Evolutionary conservation across 192 early-diverging fungal genomes (phyloP).

Genomic region (Coemansia sp.): DNA sequence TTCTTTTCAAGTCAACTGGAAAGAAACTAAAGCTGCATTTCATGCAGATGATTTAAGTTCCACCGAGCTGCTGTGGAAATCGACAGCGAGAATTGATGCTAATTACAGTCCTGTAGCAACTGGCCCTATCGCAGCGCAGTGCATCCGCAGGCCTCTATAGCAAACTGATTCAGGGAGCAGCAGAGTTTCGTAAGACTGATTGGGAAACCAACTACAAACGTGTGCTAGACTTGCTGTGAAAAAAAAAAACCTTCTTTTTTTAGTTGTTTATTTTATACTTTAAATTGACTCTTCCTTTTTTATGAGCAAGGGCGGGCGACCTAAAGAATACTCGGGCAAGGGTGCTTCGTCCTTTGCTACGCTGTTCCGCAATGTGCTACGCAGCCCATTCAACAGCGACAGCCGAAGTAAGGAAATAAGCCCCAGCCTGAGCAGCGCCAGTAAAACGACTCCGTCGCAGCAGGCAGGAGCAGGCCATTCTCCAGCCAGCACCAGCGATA

Average conservation of each 20-base stretch:
- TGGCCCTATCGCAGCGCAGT: conserved; percentile 23
- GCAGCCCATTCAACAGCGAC: conserved; percentile 33
- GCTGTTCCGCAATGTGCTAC: conserved; percentile 43
- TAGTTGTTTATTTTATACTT: neutral
- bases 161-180: conserved; percentile 39
- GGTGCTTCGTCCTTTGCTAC: conserved; percentile 15
- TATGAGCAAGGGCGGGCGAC: conserved; percentile 18
- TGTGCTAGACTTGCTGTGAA: conserved; percentile 26
- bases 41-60: neutral
- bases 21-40: too few relatives aligned
- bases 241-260: neutral
- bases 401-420: conserved; percentile 14
- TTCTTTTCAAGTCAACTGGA: conserved; percentile 4
- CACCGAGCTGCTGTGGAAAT: neutral
- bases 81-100: neutral
- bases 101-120: conserved; percentile 14
- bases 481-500: conserved; percentile 7
- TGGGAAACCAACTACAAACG: conserved; percentile 42
- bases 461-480: neutral
- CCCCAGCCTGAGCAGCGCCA: neutral
- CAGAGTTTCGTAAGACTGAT: conserved; percentile 30
- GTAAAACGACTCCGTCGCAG: conserved; percentile 6
- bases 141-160: conserved; percentile 16
- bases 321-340: conserved; percentile 11
- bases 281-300: neutral